Base-by-base conservation (phyloP, 176 grass and related monocot genomes). In the Oryza punctata region DNA sequence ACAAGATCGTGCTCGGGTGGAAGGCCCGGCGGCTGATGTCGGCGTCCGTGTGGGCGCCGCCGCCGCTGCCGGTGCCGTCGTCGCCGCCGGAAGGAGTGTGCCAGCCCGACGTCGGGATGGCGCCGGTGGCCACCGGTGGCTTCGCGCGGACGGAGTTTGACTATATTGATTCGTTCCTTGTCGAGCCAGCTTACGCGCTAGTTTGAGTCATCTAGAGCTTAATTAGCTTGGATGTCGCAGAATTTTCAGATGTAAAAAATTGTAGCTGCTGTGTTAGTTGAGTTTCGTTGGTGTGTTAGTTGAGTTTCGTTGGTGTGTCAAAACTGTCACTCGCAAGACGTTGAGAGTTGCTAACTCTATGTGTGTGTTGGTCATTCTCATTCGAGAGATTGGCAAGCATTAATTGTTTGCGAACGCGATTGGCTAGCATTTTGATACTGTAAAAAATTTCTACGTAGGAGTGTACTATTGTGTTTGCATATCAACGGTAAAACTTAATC, bases 1-100 rank as follows among this genome's bases (percentile, higher is more conserved):
- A 94, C 70, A 94, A 91, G 76, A 88, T 94, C 75, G 86, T 86
- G 35, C 75, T 94, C 25, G 92, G 80, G 3, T 94, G 92, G 89
- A 94, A 94, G 80, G 27, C 89, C 5, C 86, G 71, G 23, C 80
- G 89, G 63, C 72, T 94, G 46, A 78, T 89, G 72, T 81, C 89
- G 25, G 92, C 92, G 2, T 94, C 92, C 1, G 86, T 91, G 18
- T 94, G 92, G 92, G 52, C 69, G 10, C 92, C 86, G 14, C 88
- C 70, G 41, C 81, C 86, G 7, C 15, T 71, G 40, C 65, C 86
- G 1, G 21, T 73, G 63, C 69, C 86, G 8, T 65, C 83, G 26
- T 46, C 75, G 25, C 74, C 74, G 21, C 6, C 35, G 10, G 75
- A 85, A 6, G 72, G 41, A 10, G 60, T 25, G 68, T 41, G 77